A percentile compares a stretch with the other conserved stretches of the same genome.
These are phyloP conservation scores for Apiospora marii DNA, from an alignment of 2,329 filamentous ascomycete genomes.

Conservation along the genomic window DNA sequence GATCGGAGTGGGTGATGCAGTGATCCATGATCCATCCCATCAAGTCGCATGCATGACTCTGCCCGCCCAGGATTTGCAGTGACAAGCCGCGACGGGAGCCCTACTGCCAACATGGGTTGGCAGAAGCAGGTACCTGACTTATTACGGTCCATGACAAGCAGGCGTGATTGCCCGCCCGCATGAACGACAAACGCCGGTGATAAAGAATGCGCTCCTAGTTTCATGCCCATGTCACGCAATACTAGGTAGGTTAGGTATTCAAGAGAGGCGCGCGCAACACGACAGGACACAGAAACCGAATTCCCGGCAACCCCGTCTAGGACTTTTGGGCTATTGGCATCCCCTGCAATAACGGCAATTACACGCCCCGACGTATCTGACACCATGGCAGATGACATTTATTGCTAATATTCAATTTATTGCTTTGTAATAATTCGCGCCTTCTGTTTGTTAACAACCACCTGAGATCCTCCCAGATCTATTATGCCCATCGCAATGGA, in stretches of 20 bases:
- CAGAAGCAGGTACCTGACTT: not conserved
- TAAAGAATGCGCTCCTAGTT: not conserved
- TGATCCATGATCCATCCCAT: slow-evolving; percentile 18
- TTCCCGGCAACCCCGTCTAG: not conserved
- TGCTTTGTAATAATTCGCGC: not conserved
- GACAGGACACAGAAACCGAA: slow-evolving; percentile 9
- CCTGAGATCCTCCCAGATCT: not conserved
- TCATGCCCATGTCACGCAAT: not conserved
- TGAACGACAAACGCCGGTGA: not conserved
- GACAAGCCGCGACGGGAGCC: not conserved
- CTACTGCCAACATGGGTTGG: not conserved
- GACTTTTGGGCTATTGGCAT: not conserved
- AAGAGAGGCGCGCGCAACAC: not conserved
- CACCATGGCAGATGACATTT: not conserved
- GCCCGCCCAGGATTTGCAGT: slow-evolving; percentile 1
- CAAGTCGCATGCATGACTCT: slow-evolving; percentile 9
- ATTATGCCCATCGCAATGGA: slow-evolving; percentile 2
- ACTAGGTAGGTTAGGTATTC: not conserved
- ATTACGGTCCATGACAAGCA: not conserved
- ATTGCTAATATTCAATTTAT: not conserved
- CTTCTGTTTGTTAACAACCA: not conserved
- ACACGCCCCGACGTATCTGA: not conserved
- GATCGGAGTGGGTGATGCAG: slow-evolving; percentile 13
- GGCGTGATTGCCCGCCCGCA: not conserved
- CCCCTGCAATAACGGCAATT: slow-evolving; percentile 3